Conservation (phyloP, 2,329 filamentous ascomycete genomes). For the Trichoderma afroharzianum region DNA sequence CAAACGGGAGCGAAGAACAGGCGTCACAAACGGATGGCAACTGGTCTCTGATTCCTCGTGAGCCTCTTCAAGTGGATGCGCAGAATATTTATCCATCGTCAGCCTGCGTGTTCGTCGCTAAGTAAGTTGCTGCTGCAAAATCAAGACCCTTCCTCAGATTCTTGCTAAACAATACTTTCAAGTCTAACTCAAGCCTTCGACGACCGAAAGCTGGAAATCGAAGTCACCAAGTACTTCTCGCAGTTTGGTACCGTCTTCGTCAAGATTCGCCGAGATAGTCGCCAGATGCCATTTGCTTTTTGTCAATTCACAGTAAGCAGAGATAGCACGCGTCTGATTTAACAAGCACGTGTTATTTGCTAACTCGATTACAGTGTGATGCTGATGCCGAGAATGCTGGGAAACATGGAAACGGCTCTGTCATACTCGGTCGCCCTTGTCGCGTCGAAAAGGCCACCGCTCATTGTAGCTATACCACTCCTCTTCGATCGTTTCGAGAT, state of each 20-base stretch:
- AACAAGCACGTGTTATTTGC: not conserved
- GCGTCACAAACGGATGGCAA: not conserved
- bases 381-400: slow-evolving; percentile 49
- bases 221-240: slow-evolving; percentile 51
- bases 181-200: slow-evolving; percentile 51
- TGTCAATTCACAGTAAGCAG: slow-evolving; percentile 57
- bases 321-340: not conserved
- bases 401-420: slow-evolving; percentile 41
- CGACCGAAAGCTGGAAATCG: slow-evolving; percentile 49
- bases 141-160: too few relatives aligned
- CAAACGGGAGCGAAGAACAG: not conserved
- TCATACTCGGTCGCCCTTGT: slow-evolving; percentile 54
- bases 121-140: slow-evolving; percentile 45
- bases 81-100: slow-evolving; percentile 51
- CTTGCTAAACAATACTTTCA: slow-evolving; percentile 17
- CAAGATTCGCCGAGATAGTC: slow-evolving; percentile 58
- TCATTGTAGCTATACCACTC: slow-evolving; percentile 44
- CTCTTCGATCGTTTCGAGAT: not conserved
- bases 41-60: not conserved
- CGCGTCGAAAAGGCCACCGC: slow-evolving; percentile 59
- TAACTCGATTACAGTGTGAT: slow-evolving; percentile 23
- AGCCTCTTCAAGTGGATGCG: slow-evolving; percentile 38
- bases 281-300: slow-evolving; percentile 62
- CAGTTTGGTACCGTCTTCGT: slow-evolving; percentile 56
- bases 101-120: slow-evolving; percentile 62